A percentile compares a stretch with the other conserved stretches of the same genome.
These are phyloP conservation scores for Bipolaris oryzae DNA, from an alignment of 2,329 filamentous ascomycete genomes.

Conservation along the genomic window DNA sequence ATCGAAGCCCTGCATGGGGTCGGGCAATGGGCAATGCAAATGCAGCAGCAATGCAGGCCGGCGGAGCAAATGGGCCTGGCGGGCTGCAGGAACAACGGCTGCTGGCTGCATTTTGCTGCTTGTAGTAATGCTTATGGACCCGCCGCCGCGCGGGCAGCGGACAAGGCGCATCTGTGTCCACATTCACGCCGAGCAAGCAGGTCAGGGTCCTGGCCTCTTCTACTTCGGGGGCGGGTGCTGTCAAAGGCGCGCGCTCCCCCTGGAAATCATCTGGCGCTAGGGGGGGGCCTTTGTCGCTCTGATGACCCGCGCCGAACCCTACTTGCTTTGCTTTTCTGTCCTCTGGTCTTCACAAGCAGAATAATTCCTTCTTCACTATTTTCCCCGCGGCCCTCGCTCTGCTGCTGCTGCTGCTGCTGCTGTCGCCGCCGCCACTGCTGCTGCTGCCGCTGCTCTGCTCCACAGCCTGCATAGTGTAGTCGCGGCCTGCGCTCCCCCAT, in stretches of 20 bases:
- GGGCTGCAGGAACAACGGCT: background rate
- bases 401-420: background rate
- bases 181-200: background rate
- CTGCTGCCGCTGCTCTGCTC: background rate
- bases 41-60: background rate
- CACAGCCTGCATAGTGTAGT: background rate
- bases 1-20: too few relatives aligned
- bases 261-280: conserved; percentile 14
- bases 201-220: conserved; percentile 1
- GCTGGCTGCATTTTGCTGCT: background rate
- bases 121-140: background rate
- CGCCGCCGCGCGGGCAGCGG: conserved; percentile 1
- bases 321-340: background rate
- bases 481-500: background rate
- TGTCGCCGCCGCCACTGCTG: background rate
- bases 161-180: background rate
- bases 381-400: background rate
- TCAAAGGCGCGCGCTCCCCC: conserved; percentile 10
- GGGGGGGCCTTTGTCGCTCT: conserved; percentile 18
- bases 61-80: background rate
- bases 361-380: conserved; percentile 16
- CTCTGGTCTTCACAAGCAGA: conserved; percentile 13
- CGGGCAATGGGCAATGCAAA: background rate
- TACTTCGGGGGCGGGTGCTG: background rate
- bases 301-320: conserved; percentile 9